Conservation (phyloP, 192 early-diverging fungal species). For the Physocladia obscura region DNA sequence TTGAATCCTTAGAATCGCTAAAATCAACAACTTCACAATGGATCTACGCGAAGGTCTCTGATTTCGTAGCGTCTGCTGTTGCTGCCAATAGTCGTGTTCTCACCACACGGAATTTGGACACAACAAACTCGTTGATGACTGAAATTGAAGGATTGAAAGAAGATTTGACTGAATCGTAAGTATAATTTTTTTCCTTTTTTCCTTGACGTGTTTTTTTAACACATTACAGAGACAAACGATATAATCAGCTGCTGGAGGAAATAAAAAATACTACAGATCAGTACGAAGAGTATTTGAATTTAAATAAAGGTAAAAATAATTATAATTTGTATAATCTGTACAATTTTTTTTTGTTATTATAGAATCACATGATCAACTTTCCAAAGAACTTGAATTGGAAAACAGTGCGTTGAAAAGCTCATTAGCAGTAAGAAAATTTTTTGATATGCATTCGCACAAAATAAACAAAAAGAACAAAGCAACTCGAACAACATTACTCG, state of each 20-base stretch:
- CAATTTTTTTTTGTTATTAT: not conserved
- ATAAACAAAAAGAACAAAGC: not conserved
- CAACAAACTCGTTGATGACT: not conserved
- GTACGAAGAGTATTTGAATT: not conserved
- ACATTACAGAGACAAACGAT: not conserved
- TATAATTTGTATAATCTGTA: not conserved
- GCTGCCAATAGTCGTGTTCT: no score
- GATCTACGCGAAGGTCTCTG: no score
- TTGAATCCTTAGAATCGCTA: no score
- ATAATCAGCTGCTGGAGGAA: not conserved
- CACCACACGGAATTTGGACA: no score
- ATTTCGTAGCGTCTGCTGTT: no score
- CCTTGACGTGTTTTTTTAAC: not conserved
- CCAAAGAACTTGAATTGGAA: not conserved
- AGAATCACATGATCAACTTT: not conserved
- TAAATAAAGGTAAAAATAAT: conserved; percentile 13
- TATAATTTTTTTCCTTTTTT: not conserved
- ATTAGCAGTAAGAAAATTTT: no score
- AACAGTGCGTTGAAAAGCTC: no score
- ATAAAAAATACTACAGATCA: conserved; percentile 2
- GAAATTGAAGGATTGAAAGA: conserved; percentile 8
- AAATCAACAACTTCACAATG: no score
- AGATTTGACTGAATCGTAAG: conserved; percentile 6
- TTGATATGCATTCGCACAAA: no score
- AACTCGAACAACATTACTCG: not conserved